These are phyloP conservation scores for Agastache rugosa DNA, from an alignment of 257 asterid species.

Conservation along the genomic window DNA sequence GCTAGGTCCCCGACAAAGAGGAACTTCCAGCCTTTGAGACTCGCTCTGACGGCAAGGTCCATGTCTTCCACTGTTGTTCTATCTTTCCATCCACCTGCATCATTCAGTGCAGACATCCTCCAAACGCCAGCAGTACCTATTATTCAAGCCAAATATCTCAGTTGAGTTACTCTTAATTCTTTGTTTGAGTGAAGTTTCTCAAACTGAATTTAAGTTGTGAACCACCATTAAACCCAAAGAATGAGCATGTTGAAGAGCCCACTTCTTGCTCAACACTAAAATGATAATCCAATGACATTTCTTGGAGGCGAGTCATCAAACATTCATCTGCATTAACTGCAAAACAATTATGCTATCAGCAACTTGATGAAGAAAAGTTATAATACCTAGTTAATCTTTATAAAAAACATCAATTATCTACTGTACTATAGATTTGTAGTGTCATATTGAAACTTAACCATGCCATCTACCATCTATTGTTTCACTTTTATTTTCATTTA, in stretches of 20 bases:
- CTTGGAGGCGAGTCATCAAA: slow-evolving; percentile 74
- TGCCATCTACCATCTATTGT: not conserved
- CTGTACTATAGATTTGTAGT: slow-evolving; percentile 2
- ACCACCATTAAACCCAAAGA: slow-evolving; percentile 73
- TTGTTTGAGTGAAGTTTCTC: slow-evolving; percentile 14
- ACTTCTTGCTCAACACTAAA: slow-evolving; percentile 79
- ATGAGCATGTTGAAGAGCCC: slow-evolving; percentile 59
- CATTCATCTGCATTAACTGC: slow-evolving; percentile 74
- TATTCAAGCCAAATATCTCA: slow-evolving; percentile 25
- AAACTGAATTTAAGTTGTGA: slow-evolving; percentile 13
- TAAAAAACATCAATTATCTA: not conserved
- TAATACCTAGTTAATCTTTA: slow-evolving; percentile 1
- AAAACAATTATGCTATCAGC: slow-evolving; percentile 19
- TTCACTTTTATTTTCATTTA: slow-evolving; percentile 13
- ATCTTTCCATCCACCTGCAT: slow-evolving; percentile 78
- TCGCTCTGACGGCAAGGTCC: slow-evolving; percentile 72
- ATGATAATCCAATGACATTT: slow-evolving; percentile 74
- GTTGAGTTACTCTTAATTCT: slow-evolving; percentile 17
- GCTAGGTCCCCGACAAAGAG: slow-evolving; percentile 56
- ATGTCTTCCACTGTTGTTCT: slow-evolving; percentile 71
- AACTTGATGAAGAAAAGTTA: slow-evolving; percentile 10
- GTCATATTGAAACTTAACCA: slow-evolving; percentile 1
- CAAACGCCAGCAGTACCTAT: slow-evolving; percentile 75
- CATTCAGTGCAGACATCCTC: slow-evolving; percentile 61
- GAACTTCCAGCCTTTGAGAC: slow-evolving; percentile 73